Conservation (phyloP, 129 eudicot genomes). For the Lactuca saligna region DNA sequence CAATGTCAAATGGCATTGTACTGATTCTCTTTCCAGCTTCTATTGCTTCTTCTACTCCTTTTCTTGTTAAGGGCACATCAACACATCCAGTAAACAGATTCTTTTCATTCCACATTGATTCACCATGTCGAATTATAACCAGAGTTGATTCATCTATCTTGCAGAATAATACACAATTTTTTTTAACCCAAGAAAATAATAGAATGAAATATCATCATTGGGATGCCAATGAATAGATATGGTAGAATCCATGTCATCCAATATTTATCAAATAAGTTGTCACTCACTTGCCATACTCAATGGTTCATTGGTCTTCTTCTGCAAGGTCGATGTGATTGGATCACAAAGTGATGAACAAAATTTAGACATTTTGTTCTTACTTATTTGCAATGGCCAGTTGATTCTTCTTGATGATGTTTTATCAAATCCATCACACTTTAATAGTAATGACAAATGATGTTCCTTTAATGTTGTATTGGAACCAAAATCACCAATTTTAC, state of each 20-base stretch:
- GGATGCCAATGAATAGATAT: background rate
- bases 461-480: constrained; percentile 18
- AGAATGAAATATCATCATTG: background rate
- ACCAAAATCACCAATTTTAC: constrained; percentile 9
- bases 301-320: constrained; percentile 21
- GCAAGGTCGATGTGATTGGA: constrained; percentile 28
- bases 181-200: background rate
- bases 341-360: constrained; percentile 20
- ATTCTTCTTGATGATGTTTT: constrained; percentile 13
- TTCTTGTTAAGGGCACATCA: constrained; percentile 81
- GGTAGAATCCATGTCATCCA: background rate
- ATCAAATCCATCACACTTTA: constrained; percentile 7
- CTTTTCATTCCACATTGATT: constrained; percentile 93
- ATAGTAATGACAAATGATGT: background rate
- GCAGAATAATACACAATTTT: constrained; percentile 14
- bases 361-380: constrained; percentile 1
- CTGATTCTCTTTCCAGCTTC: constrained; percentile 79
- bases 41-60: constrained; percentile 80
- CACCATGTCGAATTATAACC: constrained; percentile 81
- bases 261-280: background rate
- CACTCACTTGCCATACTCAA: constrained; percentile 41
- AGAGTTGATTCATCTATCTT: constrained; percentile 61
- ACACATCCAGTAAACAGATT: constrained; percentile 88
- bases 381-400: constrained; percentile 7
- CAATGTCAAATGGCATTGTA: constrained; percentile 62